phyloP scores from a whole-genome alignment of 176 grass and related monocot species.

The Echinochloa phyllopogon region DNA sequence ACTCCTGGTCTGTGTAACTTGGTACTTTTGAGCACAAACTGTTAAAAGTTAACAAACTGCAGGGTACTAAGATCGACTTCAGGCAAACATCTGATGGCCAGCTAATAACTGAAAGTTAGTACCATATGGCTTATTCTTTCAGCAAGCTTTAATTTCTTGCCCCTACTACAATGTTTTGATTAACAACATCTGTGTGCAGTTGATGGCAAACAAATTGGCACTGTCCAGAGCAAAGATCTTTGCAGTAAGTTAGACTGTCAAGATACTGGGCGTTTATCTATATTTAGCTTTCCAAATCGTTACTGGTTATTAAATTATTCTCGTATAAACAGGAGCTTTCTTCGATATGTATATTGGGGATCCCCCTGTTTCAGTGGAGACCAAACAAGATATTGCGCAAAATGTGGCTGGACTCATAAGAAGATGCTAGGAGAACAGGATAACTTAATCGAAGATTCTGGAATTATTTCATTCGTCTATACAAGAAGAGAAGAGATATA shows the following conservation, averaged over 20 bases:
- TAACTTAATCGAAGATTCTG: neutral
- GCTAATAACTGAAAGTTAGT: conserved; percentile 94
- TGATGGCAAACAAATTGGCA: conserved; percentile 81
- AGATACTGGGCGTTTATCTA: neutral
- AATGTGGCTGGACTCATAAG: conserved; percentile 86
- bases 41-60: conserved; percentile 48
- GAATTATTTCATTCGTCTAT: conserved; percentile 59
- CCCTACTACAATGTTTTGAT: conserved; percentile 9
- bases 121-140: neutral
- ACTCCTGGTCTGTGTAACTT: neutral
- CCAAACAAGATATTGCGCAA: conserved; percentile 80
- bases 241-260: conserved; percentile 78
- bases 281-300: neutral
- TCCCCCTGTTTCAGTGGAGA: conserved; percentile 68
- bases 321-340: conserved; percentile 69
- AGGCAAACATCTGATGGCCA: conserved; percentile 82
- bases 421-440: conserved; percentile 57
- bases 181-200: conserved; percentile 58
- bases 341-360: conserved; percentile 99
- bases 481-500: conserved; percentile 2
- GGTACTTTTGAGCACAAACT: neutral
- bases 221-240: conserved; percentile 94
- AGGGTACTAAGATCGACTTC: conserved; percentile 97
- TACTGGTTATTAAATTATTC: neutral
- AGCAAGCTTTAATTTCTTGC: neutral